Evolutionary conservation across 2,329 filamentous ascomycete species (phyloP).

Genomic region (Ceratocystis destructans): DNA sequence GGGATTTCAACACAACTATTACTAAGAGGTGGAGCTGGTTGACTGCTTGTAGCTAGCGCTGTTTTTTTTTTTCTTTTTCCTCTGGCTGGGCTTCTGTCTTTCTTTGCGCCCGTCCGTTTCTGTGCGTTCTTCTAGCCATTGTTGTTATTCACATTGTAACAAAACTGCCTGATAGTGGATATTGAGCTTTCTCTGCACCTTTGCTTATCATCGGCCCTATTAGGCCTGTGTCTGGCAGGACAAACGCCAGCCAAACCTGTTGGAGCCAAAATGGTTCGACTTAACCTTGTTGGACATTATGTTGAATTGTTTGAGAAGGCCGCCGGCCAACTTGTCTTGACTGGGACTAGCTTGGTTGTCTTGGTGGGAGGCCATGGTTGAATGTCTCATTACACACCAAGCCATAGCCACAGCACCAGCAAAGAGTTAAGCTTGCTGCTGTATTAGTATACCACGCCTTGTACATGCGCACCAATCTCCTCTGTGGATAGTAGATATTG

Average conservation of each 20-base stretch:
- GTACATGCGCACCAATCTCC: neutral
- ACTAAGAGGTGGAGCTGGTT: neutral
- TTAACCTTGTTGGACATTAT: neutral
- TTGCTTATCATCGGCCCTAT: neutral
- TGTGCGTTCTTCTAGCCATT: neutral
- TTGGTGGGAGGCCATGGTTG: neutral
- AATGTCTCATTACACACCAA: neutral
- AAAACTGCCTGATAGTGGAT: neutral
- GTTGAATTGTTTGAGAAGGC: neutral
- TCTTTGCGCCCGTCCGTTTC: too few species aligned
- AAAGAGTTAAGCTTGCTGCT: neutral
- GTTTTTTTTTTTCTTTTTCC: neutral
- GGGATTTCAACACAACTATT: neutral
- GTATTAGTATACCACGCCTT: neutral
- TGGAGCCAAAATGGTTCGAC: neutral
- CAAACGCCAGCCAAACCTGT: neutral
- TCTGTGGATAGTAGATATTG: neutral
- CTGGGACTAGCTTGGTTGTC: neutral
- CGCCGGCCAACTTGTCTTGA: neutral
- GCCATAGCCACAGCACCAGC: neutral
- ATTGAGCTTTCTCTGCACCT: neutral
- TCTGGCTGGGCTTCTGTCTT: too few species aligned
- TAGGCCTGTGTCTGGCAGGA: neutral
- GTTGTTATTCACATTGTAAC: neutral
- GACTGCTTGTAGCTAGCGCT: neutral